Percentiles rank a stretch among this genome's conserved stretches.
phyloP scores from a whole-genome alignment of 2,329 filamentous ascomycete genomes.

The Sclerotinia trifoliorum region DNA sequence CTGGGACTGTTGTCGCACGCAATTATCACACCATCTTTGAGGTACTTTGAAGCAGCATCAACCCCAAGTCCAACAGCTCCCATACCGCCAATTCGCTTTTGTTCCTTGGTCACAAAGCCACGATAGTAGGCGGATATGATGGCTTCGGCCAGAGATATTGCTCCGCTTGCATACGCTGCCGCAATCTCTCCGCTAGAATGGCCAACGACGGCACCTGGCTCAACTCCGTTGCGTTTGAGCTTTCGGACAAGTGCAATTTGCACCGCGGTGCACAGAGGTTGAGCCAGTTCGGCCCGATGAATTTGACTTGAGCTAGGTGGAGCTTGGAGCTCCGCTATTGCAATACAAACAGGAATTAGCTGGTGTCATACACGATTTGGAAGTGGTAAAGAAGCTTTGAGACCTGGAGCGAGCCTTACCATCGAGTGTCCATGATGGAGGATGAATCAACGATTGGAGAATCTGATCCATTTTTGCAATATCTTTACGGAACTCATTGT shows the following conservation, averaged over 20 bases:
- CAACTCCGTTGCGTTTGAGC: constrained; percentile 34
- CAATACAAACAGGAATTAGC: constrained; percentile 25
- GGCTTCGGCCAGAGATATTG: constrained; percentile 33
- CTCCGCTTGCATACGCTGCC: constrained; percentile 42
- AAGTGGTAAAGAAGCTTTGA: background rate
- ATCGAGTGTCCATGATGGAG: background rate
- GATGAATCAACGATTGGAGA: background rate
- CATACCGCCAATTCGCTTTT: constrained; percentile 46
- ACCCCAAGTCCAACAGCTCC: constrained; percentile 45
- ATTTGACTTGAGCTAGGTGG: constrained; percentile 32
- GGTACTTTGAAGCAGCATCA: constrained; percentile 31
- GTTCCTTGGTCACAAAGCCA: constrained; percentile 24
- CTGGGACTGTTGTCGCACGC: constrained; percentile 38
- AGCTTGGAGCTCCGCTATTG: constrained; percentile 35
- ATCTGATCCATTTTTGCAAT: background rate
- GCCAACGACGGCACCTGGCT: constrained; percentile 40
- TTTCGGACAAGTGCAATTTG: constrained; percentile 31
- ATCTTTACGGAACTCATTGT: background rate
- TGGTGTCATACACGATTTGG: background rate
- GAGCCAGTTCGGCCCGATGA: constrained; percentile 24
- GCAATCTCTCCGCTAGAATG: constrained; percentile 46
- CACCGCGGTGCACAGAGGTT: constrained; percentile 31
- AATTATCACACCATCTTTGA: constrained; percentile 31
- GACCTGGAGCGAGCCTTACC: background rate
- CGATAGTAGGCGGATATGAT: constrained; percentile 35